Percentiles rank a stretch among this genome's conserved stretches.
Conservation (phyloP, 768 basidiomycete species). For the Leccinum fibrillosum region DNA sequence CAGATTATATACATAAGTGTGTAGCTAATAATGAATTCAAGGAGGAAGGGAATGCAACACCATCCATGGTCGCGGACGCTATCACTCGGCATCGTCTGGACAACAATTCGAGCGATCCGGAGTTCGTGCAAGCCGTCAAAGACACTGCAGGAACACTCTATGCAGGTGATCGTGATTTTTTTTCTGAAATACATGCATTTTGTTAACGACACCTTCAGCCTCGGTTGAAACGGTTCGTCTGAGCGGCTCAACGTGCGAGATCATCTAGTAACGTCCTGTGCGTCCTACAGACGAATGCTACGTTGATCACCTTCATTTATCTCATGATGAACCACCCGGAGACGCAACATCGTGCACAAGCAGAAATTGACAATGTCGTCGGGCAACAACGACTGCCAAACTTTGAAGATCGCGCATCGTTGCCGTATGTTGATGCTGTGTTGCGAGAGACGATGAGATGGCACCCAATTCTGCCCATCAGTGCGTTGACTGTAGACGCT, state of each 20-base stretch:
- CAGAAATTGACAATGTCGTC: neutral
- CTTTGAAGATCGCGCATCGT: too few species aligned
- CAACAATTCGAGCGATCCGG: neutral
- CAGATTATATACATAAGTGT: too few species aligned
- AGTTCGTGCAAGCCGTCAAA: neutral
- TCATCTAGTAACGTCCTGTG: neutral
- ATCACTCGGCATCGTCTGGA: neutral
- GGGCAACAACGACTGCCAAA: neutral
- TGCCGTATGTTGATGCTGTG: too few species aligned
- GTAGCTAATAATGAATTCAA: too few species aligned
- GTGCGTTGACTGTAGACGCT: too few species aligned
- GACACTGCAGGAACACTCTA: neutral
- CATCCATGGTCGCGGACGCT: neutral
- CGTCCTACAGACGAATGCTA: neutral
- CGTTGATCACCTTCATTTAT: neutral
- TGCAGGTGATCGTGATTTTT: neutral
- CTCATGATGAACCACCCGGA: neutral
- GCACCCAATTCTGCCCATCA: too few species aligned
- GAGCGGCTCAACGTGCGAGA: neutral
- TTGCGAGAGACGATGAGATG: too few species aligned
- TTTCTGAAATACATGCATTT: neutral
- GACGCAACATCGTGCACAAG: neutral
- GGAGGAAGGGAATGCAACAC: too few species aligned
- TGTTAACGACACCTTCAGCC: neutral
- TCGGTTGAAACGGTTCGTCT: neutral